Base-by-base conservation (phyloP, 2,329 filamentous ascomycete genomes). In the Pyricularia grisea region DNA sequence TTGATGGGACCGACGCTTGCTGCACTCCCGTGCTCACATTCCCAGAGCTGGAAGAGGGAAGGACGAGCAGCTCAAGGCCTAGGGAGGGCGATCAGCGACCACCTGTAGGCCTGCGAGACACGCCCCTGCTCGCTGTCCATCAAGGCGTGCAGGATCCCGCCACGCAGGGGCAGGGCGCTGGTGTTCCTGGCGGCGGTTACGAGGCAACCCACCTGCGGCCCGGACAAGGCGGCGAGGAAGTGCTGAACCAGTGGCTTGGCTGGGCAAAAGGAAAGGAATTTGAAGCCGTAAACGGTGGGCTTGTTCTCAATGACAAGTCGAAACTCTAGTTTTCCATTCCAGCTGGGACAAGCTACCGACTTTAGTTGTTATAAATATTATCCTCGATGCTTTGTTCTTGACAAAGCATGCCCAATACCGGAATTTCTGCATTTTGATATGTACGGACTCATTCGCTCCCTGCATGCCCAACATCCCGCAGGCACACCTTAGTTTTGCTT, bases 1-100 rank as follows among this genome's bases (percentile, higher is more conserved):
- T 97, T 76, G 92, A 97, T 76, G 92, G 91, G 12, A 95, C 92
- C 0, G 94, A 98, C 79, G 94, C 94, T 1, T 98, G 94, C 78
- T 93, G 91, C 72, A 93, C 92, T n/a, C 94, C 94, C 0, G 92
- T 98, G 1, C 81, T 97, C 61, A 89, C 88, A 42, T 92, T 93
- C 72, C 75, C 73, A 0, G 93, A 97, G 79, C 81, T 97, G 63
- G 87, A 92, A 74, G 72, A 77, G n/a, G 79, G 80, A 75, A 70
- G 75, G 50, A 36, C 25, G 63, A 30, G 73, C 76, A 36, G 30
- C 27, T 42, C 36, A 17, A 23, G 71, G 69, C 25, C n/a, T n/a
- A 80, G 82, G 66, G 87, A 89, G 75, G 86, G 89, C 65, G 90
- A 93, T 72, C 90, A 92, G 79, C 79, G 92, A 71, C 91, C 91